Evolutionary conservation across 2,329 filamentous ascomycete species (phyloP).

Genomic region (Aspergillus sp.): DNA sequence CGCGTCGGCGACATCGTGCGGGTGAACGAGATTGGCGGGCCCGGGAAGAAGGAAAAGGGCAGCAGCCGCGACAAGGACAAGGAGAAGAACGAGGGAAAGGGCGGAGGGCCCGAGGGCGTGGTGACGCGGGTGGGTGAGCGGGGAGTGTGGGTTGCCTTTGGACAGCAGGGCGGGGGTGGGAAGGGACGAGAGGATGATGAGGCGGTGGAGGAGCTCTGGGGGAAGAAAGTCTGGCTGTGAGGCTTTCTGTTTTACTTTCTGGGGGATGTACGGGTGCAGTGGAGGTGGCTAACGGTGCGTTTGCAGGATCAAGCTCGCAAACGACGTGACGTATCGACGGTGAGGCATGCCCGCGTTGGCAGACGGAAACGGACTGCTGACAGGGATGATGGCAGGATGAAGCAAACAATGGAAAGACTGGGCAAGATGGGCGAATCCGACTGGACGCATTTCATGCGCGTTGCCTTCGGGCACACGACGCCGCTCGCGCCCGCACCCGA

Average conservation of each 20-base stretch:
- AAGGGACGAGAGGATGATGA: constrained; percentile 41
- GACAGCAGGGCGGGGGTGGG: constrained; percentile 34
- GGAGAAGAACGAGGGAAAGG: constrained; percentile 31
- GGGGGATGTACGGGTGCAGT: background rate
- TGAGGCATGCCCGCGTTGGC: constrained; percentile 20
- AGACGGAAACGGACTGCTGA: constrained; percentile 5
- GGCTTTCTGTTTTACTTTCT: constrained; percentile 29
- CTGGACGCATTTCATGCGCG: constrained; percentile 58
- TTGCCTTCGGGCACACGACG: constrained; percentile 59
- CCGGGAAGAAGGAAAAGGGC: constrained; percentile 34
- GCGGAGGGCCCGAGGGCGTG: constrained; percentile 36
- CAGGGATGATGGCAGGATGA: constrained; percentile 48
- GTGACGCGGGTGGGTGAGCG: constrained; percentile 46
- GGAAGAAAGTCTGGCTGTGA: constrained; percentile 63
- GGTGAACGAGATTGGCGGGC: constrained; percentile 38
- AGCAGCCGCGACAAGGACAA: constrained; percentile 27
- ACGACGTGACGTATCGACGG: constrained; percentile 66
- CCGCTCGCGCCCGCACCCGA: constrained; percentile 52
- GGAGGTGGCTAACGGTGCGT: background rate
- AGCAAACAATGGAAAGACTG: constrained; percentile 61
- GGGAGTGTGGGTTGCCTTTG: constrained; percentile 46
- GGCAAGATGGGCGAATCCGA: constrained; percentile 56
- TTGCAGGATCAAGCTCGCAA: constrained; percentile 62
- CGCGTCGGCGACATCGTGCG: constrained; percentile 49
- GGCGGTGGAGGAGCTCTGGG: constrained; percentile 50